These are phyloP conservation scores for Kodamaea fukazawae DNA, from an alignment of 805 yeast species.

Conservation along the genomic window DNA sequence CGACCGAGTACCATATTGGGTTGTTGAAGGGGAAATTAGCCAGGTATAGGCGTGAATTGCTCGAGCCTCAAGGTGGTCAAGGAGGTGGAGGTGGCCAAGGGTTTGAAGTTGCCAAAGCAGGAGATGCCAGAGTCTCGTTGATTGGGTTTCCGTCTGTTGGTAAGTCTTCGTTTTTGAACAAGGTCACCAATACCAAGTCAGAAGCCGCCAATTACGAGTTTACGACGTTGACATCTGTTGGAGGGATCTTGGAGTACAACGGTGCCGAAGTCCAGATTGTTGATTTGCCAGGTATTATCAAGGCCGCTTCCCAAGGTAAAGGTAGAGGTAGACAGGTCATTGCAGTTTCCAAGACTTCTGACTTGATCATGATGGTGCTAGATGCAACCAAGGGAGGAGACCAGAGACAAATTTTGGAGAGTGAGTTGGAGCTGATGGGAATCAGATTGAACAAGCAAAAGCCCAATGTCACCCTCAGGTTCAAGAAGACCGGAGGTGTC, in stretches of 20 bases:
- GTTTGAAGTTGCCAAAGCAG: slow-evolving; percentile 91
- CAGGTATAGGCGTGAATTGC: slow-evolving; percentile 81
- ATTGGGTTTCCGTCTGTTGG: slow-evolving; percentile 99
- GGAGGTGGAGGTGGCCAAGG: slow-evolving; percentile 79
- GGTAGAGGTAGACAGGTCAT: slow-evolving; percentile 98
- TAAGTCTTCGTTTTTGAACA: slow-evolving; percentile 83
- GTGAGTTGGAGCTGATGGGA: slow-evolving; percentile 91
- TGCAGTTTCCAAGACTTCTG: slow-evolving; percentile 94
- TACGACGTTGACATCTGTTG: slow-evolving; percentile 94
- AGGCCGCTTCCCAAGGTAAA: slow-evolving; percentile 95
- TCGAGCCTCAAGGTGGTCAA: slow-evolving; percentile 84
- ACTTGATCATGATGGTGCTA: slow-evolving; percentile 84
- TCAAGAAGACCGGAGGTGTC: slow-evolving; percentile 89
- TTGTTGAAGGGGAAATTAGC: slow-evolving; percentile 93
- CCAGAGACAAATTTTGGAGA: slow-evolving; percentile 82
- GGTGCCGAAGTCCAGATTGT: slow-evolving; percentile 97
- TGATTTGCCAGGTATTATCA: slow-evolving; percentile 96
- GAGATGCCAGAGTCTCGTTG: slow-evolving; percentile 92
- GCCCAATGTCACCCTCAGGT: slow-evolving; percentile 73
- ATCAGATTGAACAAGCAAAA: slow-evolving; percentile 77
- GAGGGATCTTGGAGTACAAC: slow-evolving; percentile 90
- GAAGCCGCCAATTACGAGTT: slow-evolving; percentile 95
- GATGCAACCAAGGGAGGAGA: slow-evolving; percentile 94
- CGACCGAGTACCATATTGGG: slow-evolving; percentile 96
- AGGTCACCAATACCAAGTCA: slow-evolving; percentile 89